Percentiles rank a stretch among this genome's conserved stretches.
These are phyloP conservation scores for Scheffersomyces cryptocercus DNA, from an alignment of 1,139 yeast genomes.

Conservation along the genomic window DNA sequence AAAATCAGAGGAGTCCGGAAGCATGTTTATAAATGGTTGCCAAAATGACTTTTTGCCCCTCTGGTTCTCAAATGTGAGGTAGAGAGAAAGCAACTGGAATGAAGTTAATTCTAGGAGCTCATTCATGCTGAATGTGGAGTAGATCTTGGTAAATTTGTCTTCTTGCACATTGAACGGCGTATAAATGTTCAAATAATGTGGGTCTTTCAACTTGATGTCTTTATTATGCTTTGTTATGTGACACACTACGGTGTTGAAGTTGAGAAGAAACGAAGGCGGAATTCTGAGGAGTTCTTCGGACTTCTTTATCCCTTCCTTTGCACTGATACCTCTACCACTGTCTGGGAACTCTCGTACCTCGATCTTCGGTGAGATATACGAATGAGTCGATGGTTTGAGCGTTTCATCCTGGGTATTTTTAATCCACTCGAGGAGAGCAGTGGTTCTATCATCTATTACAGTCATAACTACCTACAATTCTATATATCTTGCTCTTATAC, in stretches of 20 bases:
- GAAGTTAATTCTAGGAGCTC: constrained; percentile 39
- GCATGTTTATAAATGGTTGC: constrained; percentile 61
- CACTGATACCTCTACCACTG: constrained; percentile 68
- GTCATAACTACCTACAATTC: neutral
- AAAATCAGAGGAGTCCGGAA: constrained; percentile 56
- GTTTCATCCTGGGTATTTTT: constrained; percentile 24
- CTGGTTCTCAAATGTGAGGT: constrained; percentile 46
- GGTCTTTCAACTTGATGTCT: constrained; percentile 17
- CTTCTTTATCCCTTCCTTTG: constrained; percentile 30
- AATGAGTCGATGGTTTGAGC: constrained; percentile 19
- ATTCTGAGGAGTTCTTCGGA: constrained; percentile 54
- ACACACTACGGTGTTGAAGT: constrained; percentile 54
- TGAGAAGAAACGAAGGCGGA: constrained; percentile 61
- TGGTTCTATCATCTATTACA: neutral
- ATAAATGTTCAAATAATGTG: constrained; percentile 21
- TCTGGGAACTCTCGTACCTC: constrained; percentile 25
- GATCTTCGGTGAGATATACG: constrained; percentile 32
- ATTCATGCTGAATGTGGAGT: constrained; percentile 25
- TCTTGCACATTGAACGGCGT: constrained; percentile 16
- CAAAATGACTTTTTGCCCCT: constrained; percentile 51
- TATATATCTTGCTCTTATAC: too few relatives aligned
- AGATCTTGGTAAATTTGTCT: constrained; percentile 29
- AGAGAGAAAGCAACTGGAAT: constrained; percentile 51
- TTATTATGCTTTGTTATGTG: constrained; percentile 32
- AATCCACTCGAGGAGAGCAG: constrained; percentile 23